Evolutionary conservation across 495 filamentous ascomycete species (phyloP), one percentile per base, ranked within the genome.

Genomic region (Xylaria palmicola): DNA sequence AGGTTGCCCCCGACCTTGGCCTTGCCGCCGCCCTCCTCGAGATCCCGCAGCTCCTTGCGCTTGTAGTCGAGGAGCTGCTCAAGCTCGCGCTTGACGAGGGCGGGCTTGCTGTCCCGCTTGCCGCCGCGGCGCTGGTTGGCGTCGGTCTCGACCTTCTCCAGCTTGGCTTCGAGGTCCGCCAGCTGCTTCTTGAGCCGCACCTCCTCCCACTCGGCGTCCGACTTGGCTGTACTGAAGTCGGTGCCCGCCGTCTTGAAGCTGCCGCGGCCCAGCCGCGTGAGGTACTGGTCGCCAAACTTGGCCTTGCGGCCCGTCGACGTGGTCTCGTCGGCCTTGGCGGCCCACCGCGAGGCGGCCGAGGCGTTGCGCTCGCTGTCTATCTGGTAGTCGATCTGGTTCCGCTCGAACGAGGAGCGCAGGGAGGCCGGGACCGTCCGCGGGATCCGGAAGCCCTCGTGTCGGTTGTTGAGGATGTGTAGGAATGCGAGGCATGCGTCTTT

Each of bases 201-300:
- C 74, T 97, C 94, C 77, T 98, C 95, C 94, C 94, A 97, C 63
- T 96, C 92, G 56, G 85, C 83, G 65, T 92, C 89, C 62, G 86
- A 84, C 54, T 90, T 87, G 8, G 87, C 87, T 12, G 66, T 65
- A 56, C 80, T 83, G 75, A 97, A 97, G 75, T 98, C 92, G 2
- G 95, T 98, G 50, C 85, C 94, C 20, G 79, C 79, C 12, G 84
- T 82, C 70, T 92, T 90, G 65, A 91, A 91, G 29, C 90, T 90
- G 52, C 91, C 84, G 54, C 79, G 74, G 19, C 94, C 94, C 37
- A 98, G 78, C 27, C 94, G 88, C 63, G 87, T 90, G 45, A 98
- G 86, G 77, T 98, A 98, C 41, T 94, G 90, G 74, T 98, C 93
- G 53, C 94, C 94, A 73, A 98, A 98, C 73, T 93, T 96, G 64